These are phyloP conservation scores for Raddia distichophylla DNA, from an alignment of 176 grass and related monocot species.

Conservation along the genomic window DNA sequence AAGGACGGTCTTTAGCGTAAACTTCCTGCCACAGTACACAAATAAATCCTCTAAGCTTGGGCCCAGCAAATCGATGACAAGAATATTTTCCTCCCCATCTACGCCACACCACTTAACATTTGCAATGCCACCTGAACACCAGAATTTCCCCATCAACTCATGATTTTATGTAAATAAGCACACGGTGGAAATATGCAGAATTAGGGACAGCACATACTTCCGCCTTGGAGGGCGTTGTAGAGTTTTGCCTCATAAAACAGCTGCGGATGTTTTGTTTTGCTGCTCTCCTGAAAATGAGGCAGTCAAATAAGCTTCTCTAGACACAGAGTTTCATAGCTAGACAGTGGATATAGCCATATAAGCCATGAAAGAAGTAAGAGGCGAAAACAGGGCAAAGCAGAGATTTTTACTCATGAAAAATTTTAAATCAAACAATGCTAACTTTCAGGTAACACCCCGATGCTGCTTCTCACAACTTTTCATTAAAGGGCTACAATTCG, in stretches of 20 bases:
- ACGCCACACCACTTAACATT: constrained; percentile 72
- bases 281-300: constrained; percentile 55
- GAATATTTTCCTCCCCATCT: constrained; percentile 75
- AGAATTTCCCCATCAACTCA: constrained; percentile 15
- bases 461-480: constrained; percentile 12
- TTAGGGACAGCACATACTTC: constrained; percentile 40
- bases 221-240: constrained; percentile 69
- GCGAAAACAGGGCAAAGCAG: neutral
- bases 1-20: constrained; percentile 74
- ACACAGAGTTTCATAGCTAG: neutral
- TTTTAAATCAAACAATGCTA: constrained; percentile 1
- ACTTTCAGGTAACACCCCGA: neutral
- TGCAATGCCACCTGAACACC: constrained; percentile 63
- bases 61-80: constrained; percentile 77
- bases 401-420: constrained; percentile 17
- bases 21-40: constrained; percentile 67
- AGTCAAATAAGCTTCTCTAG: constrained; percentile 25
- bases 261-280: constrained; percentile 68
- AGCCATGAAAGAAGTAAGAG: neutral
- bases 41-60: constrained; percentile 74
- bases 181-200: neutral
- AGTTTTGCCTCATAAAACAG: constrained; percentile 82
- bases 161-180: neutral
- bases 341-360: constrained; percentile 2
- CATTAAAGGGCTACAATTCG: neutral